phyloP scores from a whole-genome alignment of 2,329 filamentous ascomycete genomes.

The Neocatenulostroma microsporum region DNA sequence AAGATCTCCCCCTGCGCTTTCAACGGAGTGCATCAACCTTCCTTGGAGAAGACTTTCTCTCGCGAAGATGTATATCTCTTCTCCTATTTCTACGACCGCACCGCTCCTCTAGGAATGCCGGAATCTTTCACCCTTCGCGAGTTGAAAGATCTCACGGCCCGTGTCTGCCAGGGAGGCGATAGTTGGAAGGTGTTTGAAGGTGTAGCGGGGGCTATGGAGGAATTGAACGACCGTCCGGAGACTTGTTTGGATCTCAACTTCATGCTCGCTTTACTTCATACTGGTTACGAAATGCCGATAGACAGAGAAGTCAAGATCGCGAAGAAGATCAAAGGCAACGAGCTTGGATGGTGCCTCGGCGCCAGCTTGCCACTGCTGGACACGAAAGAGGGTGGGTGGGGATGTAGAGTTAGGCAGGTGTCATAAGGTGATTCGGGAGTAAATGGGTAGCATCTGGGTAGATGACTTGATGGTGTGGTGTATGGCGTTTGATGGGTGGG shows the following conservation, averaged over 20 bases:
- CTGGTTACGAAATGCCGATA: conserved; percentile 95
- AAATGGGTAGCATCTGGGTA: too few species aligned
- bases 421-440: too few species aligned
- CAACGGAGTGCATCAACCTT: conserved; percentile 93
- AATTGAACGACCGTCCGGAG: conserved; percentile 76
- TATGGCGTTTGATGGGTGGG: too few species aligned
- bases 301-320: conserved; percentile 94
- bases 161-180: conserved; percentile 79
- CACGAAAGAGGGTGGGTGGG: conserved; percentile 23
- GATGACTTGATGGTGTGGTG: too few species aligned
- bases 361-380: conserved; percentile 53
- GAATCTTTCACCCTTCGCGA: conserved; percentile 90
- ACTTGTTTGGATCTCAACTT: conserved; percentile 94
- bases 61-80: conserved; percentile 92
- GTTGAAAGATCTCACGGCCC: conserved; percentile 73
- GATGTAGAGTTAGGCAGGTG: conserved; percentile 15
- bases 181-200: conserved; percentile 74
- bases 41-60: conserved; percentile 83
- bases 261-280: conserved; percentile 86
- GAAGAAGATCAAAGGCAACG: conserved; percentile 97
- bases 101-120: conserved; percentile 91
- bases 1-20: conserved; percentile 89
- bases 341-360: conserved; percentile 95
- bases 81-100: conserved; percentile 97
- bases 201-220: conserved; percentile 68